These are phyloP conservation scores for Symmetrospora coprosmae DNA, from an alignment of 768 basidiomycete species.

Conservation along the genomic window DNA sequence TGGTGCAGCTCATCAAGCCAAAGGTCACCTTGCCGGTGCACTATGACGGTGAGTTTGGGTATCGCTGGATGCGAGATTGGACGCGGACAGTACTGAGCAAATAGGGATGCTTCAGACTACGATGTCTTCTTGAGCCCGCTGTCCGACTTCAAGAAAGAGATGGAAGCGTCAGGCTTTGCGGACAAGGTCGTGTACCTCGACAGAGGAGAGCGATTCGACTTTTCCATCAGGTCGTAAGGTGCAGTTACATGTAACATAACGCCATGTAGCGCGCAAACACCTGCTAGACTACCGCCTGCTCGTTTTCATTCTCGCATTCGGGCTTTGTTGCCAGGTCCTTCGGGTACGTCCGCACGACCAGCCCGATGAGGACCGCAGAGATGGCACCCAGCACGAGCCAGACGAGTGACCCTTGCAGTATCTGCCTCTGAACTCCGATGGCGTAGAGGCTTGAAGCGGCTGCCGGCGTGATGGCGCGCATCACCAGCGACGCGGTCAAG, in stretches of 20 bases:
- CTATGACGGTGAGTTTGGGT: constrained; percentile 25
- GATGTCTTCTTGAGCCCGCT: constrained; percentile 35
- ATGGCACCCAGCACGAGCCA: constrained; percentile 9
- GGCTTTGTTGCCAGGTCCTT: too few species aligned
- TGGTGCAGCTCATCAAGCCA: constrained; percentile 36
- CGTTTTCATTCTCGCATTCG: too few species aligned
- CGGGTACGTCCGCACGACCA: too few species aligned
- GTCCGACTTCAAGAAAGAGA: constrained; percentile 35
- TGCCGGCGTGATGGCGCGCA: not conserved
- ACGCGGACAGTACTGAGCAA: not conserved
- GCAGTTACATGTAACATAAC: too few species aligned
- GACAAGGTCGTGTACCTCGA: constrained; percentile 36
- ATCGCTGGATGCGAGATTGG: not conserved
- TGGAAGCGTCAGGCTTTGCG: constrained; percentile 34
- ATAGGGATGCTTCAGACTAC: constrained; percentile 22
- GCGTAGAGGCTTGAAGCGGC: constrained; percentile 5
- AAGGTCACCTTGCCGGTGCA: constrained; percentile 38
- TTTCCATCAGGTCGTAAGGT: too few species aligned
- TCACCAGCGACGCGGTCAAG: not conserved
- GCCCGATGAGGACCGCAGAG: too few species aligned
- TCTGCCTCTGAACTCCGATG: constrained; percentile 3
- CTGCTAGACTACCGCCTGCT: too few species aligned
- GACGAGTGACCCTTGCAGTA: constrained; percentile 10
- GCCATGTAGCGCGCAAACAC: too few species aligned
- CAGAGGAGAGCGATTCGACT: constrained; percentile 24